Percentiles rank a stretch among this genome's conserved stretches.
Evolutionary conservation across 306 rosid species (phyloP).

Genomic region (Vigna unguiculata): DNA sequence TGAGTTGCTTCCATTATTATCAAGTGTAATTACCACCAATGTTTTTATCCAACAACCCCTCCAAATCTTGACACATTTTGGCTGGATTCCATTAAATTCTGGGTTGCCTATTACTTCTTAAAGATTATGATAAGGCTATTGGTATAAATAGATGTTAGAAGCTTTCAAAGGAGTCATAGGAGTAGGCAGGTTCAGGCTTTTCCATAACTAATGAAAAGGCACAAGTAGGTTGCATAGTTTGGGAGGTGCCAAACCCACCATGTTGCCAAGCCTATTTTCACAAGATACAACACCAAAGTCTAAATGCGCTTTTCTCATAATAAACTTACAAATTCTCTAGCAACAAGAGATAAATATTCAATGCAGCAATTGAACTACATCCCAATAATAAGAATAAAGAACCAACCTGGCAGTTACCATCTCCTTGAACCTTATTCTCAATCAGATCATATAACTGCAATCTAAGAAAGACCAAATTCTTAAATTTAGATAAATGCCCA

Average conservation of each 20-base stretch:
- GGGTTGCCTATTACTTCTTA: not conserved
- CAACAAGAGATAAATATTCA: slow-evolving; percentile 32
- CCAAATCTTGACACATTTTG: not conserved
- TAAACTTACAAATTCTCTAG: not conserved
- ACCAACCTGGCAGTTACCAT: slow-evolving; percentile 97
- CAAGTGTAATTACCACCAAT: not conserved
- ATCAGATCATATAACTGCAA: slow-evolving; percentile 86
- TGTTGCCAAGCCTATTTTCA: slow-evolving; percentile 20
- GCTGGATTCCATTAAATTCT: not conserved
- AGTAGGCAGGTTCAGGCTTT: slow-evolving; percentile 8
- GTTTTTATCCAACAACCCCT: not conserved
- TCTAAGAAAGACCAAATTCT: slow-evolving; percentile 54
- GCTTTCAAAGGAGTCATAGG: not conserved
- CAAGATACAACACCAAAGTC: slow-evolving; percentile 14
- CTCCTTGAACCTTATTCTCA: slow-evolving; percentile 87
- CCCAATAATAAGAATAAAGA: slow-evolving; percentile 28
- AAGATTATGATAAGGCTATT: not conserved
- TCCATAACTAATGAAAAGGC: not conserved
- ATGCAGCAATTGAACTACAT: slow-evolving; percentile 23
- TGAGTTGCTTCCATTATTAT: not conserved
- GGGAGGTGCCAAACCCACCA: not conserved
- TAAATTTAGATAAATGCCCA: slow-evolving; percentile 43
- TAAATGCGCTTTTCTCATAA: not conserved
- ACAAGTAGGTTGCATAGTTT: slow-evolving; percentile 4
- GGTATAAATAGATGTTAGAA: slow-evolving; percentile 19